These are phyloP conservation scores for Agaricus blazei DNA, from an alignment of 768 basidiomycete genomes.

Conservation along the genomic window DNA sequence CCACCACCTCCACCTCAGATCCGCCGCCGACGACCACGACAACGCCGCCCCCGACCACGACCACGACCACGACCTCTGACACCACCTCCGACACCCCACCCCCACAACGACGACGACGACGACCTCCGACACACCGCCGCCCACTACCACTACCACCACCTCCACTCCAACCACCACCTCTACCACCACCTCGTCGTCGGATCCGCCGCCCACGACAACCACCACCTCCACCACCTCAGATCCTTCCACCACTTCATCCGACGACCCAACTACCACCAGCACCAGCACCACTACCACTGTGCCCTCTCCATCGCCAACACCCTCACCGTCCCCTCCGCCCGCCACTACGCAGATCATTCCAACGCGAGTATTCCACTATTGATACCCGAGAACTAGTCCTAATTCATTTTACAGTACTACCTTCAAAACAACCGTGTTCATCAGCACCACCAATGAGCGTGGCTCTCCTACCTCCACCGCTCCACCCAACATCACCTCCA, in stretches of 20 bases:
- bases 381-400: slow-evolving; percentile 14
- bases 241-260: too few relatives aligned
- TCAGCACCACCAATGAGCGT: slow-evolving; percentile 55
- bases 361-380: slow-evolving; percentile 11
- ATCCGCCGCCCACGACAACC: too few relatives aligned
- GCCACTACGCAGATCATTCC: slow-evolving; percentile 6
- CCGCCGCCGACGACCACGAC: too few relatives aligned
- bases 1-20: background rate
- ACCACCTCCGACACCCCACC: background rate
- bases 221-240: too few relatives aligned
- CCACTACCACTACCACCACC: too few relatives aligned
- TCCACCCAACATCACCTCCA: slow-evolving; percentile 54
- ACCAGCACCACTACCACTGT: too few relatives aligned
- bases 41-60: slow-evolving; percentile 8
- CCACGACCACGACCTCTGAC: slow-evolving; percentile 8
- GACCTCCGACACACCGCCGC: too few relatives aligned
- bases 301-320: slow-evolving; percentile 6
- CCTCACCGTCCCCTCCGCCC: slow-evolving; percentile 12
- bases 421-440: slow-evolving; percentile 44
- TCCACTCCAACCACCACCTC: too few relatives aligned
- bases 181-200: too few relatives aligned
- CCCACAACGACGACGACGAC: too few relatives aligned
- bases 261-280: too few relatives aligned
- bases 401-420: slow-evolving; percentile 40
- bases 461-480: slow-evolving; percentile 46